Percentiles rank a stretch among this genome's conserved stretches.
These are phyloP conservation scores for Ophiostoma fasciatum DNA, from an alignment of 2,329 filamentous ascomycete genomes.

Conservation along the genomic window DNA sequence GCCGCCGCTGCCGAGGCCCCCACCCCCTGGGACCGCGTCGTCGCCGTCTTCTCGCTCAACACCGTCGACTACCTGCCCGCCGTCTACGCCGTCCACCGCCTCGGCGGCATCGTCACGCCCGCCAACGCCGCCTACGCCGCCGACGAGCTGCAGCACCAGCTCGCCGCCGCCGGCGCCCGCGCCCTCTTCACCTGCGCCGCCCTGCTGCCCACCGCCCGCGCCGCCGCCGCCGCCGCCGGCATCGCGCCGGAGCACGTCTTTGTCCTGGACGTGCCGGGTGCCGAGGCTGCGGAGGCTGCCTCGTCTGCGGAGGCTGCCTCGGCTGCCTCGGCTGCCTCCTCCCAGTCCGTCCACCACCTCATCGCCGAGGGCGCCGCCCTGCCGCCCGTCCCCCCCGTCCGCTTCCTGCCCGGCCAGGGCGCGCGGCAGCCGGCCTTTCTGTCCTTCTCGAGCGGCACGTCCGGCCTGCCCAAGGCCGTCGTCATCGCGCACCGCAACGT, in stretches of 20 bases:
- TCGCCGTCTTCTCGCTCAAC: constrained; percentile 58
- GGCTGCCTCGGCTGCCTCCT: not conserved
- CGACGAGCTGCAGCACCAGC: constrained; percentile 50
- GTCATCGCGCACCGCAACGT: constrained; percentile 66
- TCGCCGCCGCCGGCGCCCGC: constrained; percentile 48
- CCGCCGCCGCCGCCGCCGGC: constrained; percentile 43
- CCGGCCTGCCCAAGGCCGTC: constrained; percentile 59
- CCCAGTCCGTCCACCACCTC: constrained; percentile 47
- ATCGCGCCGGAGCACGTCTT: constrained; percentile 50
- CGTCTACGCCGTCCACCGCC: constrained; percentile 38
- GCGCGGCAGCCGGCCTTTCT: constrained; percentile 49
- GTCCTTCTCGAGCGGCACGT: constrained; percentile 58
- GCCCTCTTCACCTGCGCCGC: constrained; percentile 55
- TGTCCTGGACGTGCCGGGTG: constrained; percentile 42
- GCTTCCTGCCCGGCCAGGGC: constrained; percentile 40
- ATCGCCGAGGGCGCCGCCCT: constrained; percentile 28
- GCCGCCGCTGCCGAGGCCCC: too few relatives aligned
- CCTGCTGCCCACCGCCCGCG: constrained; percentile 44
- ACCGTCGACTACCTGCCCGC: constrained; percentile 47
- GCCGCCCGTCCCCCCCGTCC: constrained; percentile 29
- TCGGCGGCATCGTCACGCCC: constrained; percentile 46
- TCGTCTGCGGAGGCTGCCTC: constrained; percentile 15
- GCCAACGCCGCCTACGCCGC: constrained; percentile 57
- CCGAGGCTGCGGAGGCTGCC: constrained; percentile 21
- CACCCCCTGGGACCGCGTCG: constrained; percentile 65